These are phyloP conservation scores for Infundibulicybe gibba DNA, from an alignment of 768 basidiomycete genomes.

Conservation along the genomic window DNA sequence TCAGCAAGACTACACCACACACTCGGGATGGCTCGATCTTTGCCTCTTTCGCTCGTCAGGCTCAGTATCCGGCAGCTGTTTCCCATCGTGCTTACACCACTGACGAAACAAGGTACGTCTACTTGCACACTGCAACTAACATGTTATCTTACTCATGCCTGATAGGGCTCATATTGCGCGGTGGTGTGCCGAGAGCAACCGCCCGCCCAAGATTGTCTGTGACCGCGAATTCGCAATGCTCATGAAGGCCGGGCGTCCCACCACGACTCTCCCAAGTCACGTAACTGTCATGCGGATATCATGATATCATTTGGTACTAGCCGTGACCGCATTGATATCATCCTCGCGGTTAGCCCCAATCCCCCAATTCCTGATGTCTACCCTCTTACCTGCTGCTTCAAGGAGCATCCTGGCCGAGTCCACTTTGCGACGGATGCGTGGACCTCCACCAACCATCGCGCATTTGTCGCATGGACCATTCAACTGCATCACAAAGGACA, in stretches of 20 bases:
- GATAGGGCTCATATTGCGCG: slow-evolving; percentile 4
- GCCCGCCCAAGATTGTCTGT: background rate
- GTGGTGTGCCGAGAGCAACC: background rate
- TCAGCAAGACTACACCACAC: slow-evolving; percentile 2
- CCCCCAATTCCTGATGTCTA: too few relatives aligned
- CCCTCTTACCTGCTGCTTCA: background rate
- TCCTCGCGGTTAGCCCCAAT: slow-evolving; percentile 4
- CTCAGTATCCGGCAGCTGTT: slow-evolving; percentile 16
- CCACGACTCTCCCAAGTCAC: background rate
- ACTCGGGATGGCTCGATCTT: slow-evolving; percentile 17
- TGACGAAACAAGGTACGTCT: slow-evolving; percentile 13
- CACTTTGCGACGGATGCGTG: slow-evolving; percentile 28
- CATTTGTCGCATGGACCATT: slow-evolving; percentile 21
- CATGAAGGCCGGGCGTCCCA: background rate
- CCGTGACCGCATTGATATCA: slow-evolving; percentile 3
- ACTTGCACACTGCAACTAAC: background rate
- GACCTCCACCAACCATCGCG: slow-evolving; percentile 28
- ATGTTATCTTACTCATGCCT: background rate
- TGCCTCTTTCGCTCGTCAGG: slow-evolving; percentile 18
- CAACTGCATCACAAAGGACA: slow-evolving; percentile 19
- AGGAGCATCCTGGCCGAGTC: slow-evolving; percentile 9
- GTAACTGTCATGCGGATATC: slow-evolving; percentile 3
- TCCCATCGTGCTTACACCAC: slow-evolving; percentile 18
- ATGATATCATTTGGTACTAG: slow-evolving; percentile 1
- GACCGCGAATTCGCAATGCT: background rate